These are phyloP conservation scores for Globisporangium irregulare DNA, from an alignment of 352 stramenopile genomes.

Conservation along the genomic window DNA sequence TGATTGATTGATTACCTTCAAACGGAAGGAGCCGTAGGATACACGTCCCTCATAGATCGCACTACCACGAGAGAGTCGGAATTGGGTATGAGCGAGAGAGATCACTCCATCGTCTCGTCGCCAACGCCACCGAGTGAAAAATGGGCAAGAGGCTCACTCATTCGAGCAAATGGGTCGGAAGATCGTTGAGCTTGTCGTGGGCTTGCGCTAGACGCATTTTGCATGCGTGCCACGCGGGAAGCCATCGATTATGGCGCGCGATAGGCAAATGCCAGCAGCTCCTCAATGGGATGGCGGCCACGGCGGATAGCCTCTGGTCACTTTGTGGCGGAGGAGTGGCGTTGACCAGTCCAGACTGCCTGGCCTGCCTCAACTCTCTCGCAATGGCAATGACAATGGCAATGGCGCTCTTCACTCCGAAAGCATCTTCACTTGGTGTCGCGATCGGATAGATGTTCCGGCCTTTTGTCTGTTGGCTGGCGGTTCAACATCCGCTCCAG, in stretches of 20 bases:
- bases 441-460: not conserved
- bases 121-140: not conserved
- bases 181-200: slow-evolving; percentile 11
- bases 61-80: not conserved
- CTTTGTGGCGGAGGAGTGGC: not conserved
- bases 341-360: not conserved
- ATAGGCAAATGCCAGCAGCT: not conserved
- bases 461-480: slow-evolving; percentile 9
- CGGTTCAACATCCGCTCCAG: not conserved
- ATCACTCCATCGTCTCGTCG: slow-evolving; percentile 2
- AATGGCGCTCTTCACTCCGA: slow-evolving; percentile 2
- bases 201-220: not conserved
- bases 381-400: not conserved
- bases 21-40: too few species aligned
- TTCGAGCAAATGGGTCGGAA: not conserved
- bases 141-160: not conserved
- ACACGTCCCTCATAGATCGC: too few species aligned
- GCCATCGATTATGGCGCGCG: not conserved
- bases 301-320: not conserved
- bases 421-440: slow-evolving; percentile 6
- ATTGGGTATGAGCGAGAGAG: not conserved
- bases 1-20: not conserved
- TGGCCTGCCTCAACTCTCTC: not conserved
- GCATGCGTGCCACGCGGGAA: not conserved
- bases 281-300: not conserved